Base-by-base conservation (phyloP, 352 stramenopile species). In the Phytophthora niederhauseri region DNA sequence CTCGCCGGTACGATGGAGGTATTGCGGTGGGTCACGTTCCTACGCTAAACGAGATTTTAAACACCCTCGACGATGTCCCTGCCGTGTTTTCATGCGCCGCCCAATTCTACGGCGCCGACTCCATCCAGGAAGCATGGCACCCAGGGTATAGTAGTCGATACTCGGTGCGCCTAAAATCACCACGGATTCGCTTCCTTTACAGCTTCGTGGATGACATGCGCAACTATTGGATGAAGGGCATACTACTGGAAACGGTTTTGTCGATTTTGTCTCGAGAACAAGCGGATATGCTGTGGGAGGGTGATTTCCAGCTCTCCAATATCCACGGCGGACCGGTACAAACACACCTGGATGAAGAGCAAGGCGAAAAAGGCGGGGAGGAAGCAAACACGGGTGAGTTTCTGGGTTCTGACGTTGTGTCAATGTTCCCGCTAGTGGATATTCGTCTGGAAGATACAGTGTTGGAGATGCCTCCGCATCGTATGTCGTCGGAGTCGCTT, bases 121-220 rank as follows among this genome's bases (percentile, higher is more conserved):
- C 72, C 6, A 94, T 96, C 17, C 87, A 96, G 58, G 81, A 95
- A 69, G 28, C 60, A 6, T 96, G 89, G 89, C 89, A 96, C 57
- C 89, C 89, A 58, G 89, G 89, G 1, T 96, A 93, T 45, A 83
- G 79, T 53, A 93, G 83, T 45, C 77, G 86, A 12, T 91, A 90
- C 43, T 86, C 84, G 0, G 70, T 96, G 9, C 87, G 89, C 0
- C 61, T 96, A 0, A 89, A 87, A 49, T 93, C 89, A 11, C 89
- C 89, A 17, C 81, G 87, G 7, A 92, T 95, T 31, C 86, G 89
- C 20, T 89, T 96, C 41, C 68, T 96, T 22, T 94, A 93, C 65
- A 88, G 84, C 36, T 95, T 96, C 64, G 63, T 96, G 19, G 78
- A 92, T 52, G 89, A 96, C 36, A 78, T 96, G 53, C 81, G 82